Base-by-base conservation (phyloP, 495 filamentous ascomycete species). In the Trichoderma orchidacearum region DNA sequence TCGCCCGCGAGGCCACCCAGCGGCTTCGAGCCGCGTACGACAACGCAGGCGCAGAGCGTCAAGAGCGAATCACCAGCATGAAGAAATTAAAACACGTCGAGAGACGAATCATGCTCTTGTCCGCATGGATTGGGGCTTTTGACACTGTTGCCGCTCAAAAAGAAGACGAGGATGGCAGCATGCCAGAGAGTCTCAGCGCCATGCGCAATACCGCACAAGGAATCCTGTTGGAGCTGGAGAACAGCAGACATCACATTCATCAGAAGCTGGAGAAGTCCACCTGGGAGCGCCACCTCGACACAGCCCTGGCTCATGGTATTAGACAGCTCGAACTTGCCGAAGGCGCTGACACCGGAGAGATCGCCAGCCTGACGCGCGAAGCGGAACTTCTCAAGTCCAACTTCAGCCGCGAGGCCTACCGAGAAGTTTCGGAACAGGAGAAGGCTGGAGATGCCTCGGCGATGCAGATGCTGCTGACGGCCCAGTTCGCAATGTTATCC, bases 91-190 rank as follows among this genome's bases (percentile, higher is more conserved):
- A 85, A 51, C 85, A 90, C 58, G 81, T 96, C 38, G 90, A 95
- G 70, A 78, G 88, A 60, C 79, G 93, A 30, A 94, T 95, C 56
- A 79, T 79, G 3, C 76, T 94, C 57, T 75, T 99, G 28, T 90
- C 85, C 5, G 81, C 87, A 0, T 99, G 93, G 93, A 85, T 96
- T 63, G 87, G 86, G 9, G 90, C 89, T 23, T 97, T 99, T 62
- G 94, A 97, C 57, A 73, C 77, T 18, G 84, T 92, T 5, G 90
- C 85, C 62, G 89, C 85, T 18, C 74, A 71, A 11, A 77, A 82
- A 12, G 89, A 87, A 51, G 73, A 78, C 34, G 84, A 87, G 52
- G 78, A 83, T 13, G 78, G 83, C n/a, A 71, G 80, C 1, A 83
- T 91, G 66, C 76, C 78, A 6, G 67, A 72, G 3, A 84, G 80